Conservation (phyloP, 2,329 filamentous ascomycete genomes). For the Thermothelomyces thermophilus region DNA sequence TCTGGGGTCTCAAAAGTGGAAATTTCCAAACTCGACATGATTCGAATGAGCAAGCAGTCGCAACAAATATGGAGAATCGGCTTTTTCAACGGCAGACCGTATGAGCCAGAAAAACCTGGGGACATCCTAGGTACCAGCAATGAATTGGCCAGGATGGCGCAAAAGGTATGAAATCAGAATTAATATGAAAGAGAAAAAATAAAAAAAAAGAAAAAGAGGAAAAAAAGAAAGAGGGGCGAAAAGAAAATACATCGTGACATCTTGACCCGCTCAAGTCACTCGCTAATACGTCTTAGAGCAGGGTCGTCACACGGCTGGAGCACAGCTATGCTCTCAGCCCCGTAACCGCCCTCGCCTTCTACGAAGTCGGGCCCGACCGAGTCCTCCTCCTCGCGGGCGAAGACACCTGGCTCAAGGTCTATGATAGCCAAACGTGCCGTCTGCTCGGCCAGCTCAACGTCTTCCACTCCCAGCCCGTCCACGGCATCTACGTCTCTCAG, state of each 20-base stretch:
- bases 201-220: neutral
- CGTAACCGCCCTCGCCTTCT: conserved; percentile 54
- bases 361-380: conserved; percentile 28
- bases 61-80: neutral
- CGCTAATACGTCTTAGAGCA: conserved; percentile 13
- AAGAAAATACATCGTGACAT: no score
- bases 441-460: conserved; percentile 42
- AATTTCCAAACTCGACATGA: neutral
- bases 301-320: conserved; percentile 14
- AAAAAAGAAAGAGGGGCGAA: neutral
- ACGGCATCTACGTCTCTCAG: conserved; percentile 55
- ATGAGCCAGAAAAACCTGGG: no score
- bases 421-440: conserved; percentile 34
- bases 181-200: neutral
- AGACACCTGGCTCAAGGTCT: conserved; percentile 52
- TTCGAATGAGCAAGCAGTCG: neutral
- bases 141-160: conserved; percentile 11
- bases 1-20: neutral
- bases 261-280: neutral
- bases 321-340: conserved; percentile 44
- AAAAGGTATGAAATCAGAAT: conserved; percentile 3
- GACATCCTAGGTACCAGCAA: neutral
- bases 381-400: conserved; percentile 52
- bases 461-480: conserved; percentile 64
- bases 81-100: no score